Evolutionary conservation across 495 filamentous ascomycete genomes (phyloP), one percentile per base, ranked within the genome.

Genomic region (Elasticomyces elasticus): DNA sequence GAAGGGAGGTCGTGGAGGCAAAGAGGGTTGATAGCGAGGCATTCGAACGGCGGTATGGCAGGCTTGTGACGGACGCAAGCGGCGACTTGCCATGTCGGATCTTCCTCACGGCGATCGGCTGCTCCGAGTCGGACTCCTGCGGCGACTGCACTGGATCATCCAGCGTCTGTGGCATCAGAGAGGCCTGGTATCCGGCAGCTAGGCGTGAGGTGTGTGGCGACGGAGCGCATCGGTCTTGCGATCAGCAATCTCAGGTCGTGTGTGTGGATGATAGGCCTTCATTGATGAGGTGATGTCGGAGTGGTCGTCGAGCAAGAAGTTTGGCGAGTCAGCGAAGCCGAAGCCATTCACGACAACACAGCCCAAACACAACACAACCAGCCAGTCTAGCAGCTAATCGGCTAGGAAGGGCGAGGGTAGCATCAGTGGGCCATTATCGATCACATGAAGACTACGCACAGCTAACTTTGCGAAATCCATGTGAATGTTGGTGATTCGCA

Each of bases 141-240:
- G 75, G 73, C 68, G 79, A 76, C 69, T 78, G 77, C 67, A 79
- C 71, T 65, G 80, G 75, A 63, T 76, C 66, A 54, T 54, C 51
- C 30, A 20, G 44, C 40, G 48, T 48, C 58, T 54, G 33, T 52
- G 37, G 15, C 54, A 61, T 56, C 47, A 60, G 52, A 44, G 48
- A 57, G n/a, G 54, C 54, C 54, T 44, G 38, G 17, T 31, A 30
- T 51, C 24, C 37, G 54, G 48, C 54, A 22, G 13, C 5, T 24
- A 26, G 25, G 41, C 33, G 44, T 33, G 24, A 20, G 22, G 49
- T 4, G 28, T 38, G n/a, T 19, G 30, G 23, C 35, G 17, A 37
- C 33, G 1, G 15, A 26, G 50, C 23, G 50, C 50, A 52, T 52
- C 40, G 3, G 46, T 49, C 46, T 27, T 49, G 4, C 25, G 12